A percentile compares a stretch with the other conserved stretches of the same genome.
Conservation (phyloP, 768 basidiomycete genomes). For the Pulveroboletus sp. region DNA sequence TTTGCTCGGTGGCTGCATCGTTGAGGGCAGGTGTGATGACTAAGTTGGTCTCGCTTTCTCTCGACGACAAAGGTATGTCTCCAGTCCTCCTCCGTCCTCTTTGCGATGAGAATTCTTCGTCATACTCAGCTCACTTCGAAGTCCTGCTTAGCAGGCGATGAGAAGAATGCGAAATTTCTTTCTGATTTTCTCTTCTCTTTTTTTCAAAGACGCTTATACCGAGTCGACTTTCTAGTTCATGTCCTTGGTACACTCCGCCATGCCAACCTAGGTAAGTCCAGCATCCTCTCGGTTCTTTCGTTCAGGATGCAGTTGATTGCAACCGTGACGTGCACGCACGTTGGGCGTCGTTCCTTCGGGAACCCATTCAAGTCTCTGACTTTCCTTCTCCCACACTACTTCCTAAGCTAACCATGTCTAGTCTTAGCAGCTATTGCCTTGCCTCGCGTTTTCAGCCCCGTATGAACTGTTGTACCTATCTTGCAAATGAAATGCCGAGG, state of each 20-base stretch:
- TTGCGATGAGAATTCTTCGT: conserved; percentile 33
- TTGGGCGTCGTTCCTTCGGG: conserved; percentile 62
- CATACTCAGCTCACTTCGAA: conserved; percentile 68
- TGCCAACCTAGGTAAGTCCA: conserved; percentile 14
- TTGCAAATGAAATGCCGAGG: conserved; percentile 2
- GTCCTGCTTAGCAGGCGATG: conserved; percentile 43
- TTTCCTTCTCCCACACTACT: conserved; percentile 1
- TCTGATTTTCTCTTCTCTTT: conserved; percentile 32
- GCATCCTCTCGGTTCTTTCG: background rate
- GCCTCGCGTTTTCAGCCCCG: background rate
- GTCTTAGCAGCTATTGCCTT: background rate
- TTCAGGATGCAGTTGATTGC: conserved; percentile 46
- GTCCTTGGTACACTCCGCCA: too few species aligned
- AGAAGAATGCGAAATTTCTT: conserved; percentile 46
- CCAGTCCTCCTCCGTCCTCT: background rate
- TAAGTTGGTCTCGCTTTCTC: too few species aligned
- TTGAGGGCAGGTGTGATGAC: conserved; percentile 26
- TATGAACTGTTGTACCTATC: conserved; percentile 17
- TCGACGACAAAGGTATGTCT: conserved; percentile 9
- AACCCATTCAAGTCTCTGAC: conserved; percentile 85
- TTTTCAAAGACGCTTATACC: background rate
- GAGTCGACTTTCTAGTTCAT: background rate
- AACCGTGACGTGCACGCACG: conserved; percentile 58
- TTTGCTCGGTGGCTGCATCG: conserved; percentile 24
- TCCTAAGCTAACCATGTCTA: conserved; percentile 16